Evolutionary conservation across 2,329 filamentous ascomycete genomes (phyloP).

Genomic region (Hymenoscyphus salicellus): DNA sequence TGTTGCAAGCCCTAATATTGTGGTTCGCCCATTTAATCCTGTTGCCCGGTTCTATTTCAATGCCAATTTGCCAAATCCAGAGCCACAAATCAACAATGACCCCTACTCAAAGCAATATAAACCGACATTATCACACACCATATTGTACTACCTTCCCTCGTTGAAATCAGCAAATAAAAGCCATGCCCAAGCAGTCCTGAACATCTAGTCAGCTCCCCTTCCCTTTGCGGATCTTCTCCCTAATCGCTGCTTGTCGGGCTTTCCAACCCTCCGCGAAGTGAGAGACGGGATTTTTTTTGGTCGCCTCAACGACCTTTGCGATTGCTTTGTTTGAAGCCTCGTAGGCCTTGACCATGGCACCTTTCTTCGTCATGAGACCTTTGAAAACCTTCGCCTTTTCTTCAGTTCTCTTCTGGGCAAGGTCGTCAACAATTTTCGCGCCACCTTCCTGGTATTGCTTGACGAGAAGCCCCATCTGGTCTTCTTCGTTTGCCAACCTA

Average conservation of each 20-base stretch:
- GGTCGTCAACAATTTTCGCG: constrained; percentile 24
- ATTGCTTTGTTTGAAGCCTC: constrained; percentile 21
- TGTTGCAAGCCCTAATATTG: background rate
- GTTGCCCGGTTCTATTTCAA: background rate
- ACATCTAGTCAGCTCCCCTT: constrained; percentile 12
- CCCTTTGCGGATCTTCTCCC: constrained; percentile 21
- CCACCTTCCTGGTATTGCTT: constrained; percentile 33
- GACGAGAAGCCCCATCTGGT: constrained; percentile 30
- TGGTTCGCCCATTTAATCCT: background rate
- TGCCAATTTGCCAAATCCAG: constrained; percentile 1
- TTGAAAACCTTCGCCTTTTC: constrained; percentile 21
- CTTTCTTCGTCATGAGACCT: constrained; percentile 21
- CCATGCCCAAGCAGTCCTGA: background rate
- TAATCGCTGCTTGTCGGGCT: constrained; percentile 26
- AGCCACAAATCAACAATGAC: background rate
- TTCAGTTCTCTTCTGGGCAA: constrained; percentile 20
- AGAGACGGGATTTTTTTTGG: constrained; percentile 20
- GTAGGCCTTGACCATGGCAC: constrained; percentile 24
- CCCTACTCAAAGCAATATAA: constrained; percentile 1
- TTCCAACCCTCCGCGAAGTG: constrained; percentile 29
- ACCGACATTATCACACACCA: background rate
- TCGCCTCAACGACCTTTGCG: constrained; percentile 14
- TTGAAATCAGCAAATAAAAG: background rate
- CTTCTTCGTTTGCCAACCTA: constrained; percentile 31
- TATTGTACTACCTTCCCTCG: background rate